Evolutionary conservation across 108 stramenopile species (phyloP), one percentile per base, ranked within the genome.

Genomic region (Hondaea fermentalgiana): DNA sequence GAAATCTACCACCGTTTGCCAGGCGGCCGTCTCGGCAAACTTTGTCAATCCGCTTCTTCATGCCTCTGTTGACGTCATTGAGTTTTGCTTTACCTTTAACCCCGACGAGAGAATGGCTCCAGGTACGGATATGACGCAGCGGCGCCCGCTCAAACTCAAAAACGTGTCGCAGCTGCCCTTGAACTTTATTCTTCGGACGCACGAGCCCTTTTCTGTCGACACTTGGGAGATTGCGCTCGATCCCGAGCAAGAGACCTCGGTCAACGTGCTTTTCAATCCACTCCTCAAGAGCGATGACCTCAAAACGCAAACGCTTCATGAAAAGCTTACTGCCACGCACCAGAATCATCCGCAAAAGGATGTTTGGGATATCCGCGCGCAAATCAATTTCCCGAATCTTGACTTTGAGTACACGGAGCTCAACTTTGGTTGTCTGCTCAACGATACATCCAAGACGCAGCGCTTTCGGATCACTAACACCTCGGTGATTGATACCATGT

Each of bases 391-490:
- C 71, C 95, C 95, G 47, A 95, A 95, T 90, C 72, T 95, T 4
- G 91, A 91, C 25, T 92, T 95, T n/a, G 94, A 93, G 88, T 25
- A 29, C 29, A 49, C 47, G 4, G 29, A 55, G 57, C 89, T 95
- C 57, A 90, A 92, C 76, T 95, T 95, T 72, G 95, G 95, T 25
- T 93, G 93, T 69, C 91, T 95, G 25, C 91, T 95, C 17, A 94
- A 94, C 88, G 95, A 94, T 76, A 94, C 95, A 16, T 92, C 91
- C 29, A 94, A 91, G 89, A 94, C 94, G 28, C 58, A 87, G 59
- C 60, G 51, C 53, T 59, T 94, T 8, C 87, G 87, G 45, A 89
- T 94, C 44, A 91, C 93, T 29, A 95, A 95, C 92, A 71, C 59
- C 87, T 91, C 91, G 45, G 55, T 59, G 19, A 91, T 93, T 51